These are phyloP conservation scores for Yamadazyma atlantica DNA, from an alignment of 1,139 yeast genomes.

Conservation along the genomic window DNA sequence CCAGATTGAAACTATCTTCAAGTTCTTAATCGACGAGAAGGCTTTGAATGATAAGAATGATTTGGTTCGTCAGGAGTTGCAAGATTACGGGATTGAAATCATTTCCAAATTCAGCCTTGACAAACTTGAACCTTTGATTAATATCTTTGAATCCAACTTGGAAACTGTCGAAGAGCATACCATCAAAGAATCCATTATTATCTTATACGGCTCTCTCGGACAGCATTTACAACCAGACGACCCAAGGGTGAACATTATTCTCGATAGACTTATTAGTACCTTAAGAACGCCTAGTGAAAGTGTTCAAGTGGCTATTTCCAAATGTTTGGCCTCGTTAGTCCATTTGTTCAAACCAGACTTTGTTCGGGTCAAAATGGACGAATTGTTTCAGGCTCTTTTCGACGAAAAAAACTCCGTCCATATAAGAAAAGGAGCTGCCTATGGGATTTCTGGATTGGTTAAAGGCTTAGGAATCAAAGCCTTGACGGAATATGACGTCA, in stretches of 20 bases:
- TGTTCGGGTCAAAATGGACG: slow-evolving; percentile 55
- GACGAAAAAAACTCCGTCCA: slow-evolving; percentile 48
- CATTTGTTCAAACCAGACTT: slow-evolving; percentile 46
- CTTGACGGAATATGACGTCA: slow-evolving; percentile 71
- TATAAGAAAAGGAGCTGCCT: slow-evolving; percentile 88
- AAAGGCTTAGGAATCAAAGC: slow-evolving; percentile 86
- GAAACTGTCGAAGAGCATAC: slow-evolving; percentile 55
- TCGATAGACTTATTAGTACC: slow-evolving; percentile 69
- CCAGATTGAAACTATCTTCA: slow-evolving; percentile 49
- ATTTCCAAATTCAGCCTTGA: slow-evolving; percentile 64
- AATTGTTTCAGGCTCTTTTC: slow-evolving; percentile 55
- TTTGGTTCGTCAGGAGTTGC: slow-evolving; percentile 76
- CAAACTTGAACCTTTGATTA: slow-evolving; percentile 68
- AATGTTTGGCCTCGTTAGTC: slow-evolving; percentile 82
- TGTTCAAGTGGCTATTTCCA: slow-evolving; percentile 84
- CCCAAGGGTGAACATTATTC: slow-evolving; percentile 60
- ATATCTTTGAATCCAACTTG: slow-evolving; percentile 69
- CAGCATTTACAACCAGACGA: slow-evolving; percentile 71
- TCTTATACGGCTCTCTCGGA: slow-evolving; percentile 85
- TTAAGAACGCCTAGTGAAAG: slow-evolving; percentile 86
- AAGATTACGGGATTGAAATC: slow-evolving; percentile 82
- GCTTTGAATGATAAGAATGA: slow-evolving; percentile 75
- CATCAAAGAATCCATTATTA: slow-evolving; percentile 77
- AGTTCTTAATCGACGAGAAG: slow-evolving; percentile 57
- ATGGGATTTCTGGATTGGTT: slow-evolving; percentile 90